Evolutionary conservation across 2,329 filamentous ascomycete genomes (phyloP).

Genomic region (Diaporthe helianthi): DNA sequence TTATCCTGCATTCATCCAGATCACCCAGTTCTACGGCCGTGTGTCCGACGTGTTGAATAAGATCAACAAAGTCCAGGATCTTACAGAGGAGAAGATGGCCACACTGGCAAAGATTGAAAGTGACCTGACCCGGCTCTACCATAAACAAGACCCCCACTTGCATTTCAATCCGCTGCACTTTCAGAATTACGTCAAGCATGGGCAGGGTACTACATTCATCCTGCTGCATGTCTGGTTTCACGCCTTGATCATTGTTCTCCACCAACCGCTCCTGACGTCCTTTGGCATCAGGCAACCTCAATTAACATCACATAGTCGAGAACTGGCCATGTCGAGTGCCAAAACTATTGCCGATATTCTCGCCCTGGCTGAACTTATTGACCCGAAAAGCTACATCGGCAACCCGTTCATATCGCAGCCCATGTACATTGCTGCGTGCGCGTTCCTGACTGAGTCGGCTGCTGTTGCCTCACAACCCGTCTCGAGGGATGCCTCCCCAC

Average conservation of each 20-base stretch:
- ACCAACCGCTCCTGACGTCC: constrained; percentile 81
- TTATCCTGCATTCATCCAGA: constrained; percentile 80
- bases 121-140: constrained; percentile 75
- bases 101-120: constrained; percentile 79
- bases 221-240: constrained; percentile 90
- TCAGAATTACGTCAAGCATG: constrained; percentile 79
- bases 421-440: constrained; percentile 90
- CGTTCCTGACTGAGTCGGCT: constrained; percentile 84
- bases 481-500: constrained; percentile 65
- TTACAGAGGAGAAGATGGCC: constrained; percentile 76
- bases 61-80: constrained; percentile 74
- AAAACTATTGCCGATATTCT: constrained; percentile 92
- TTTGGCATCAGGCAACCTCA: constrained; percentile 73
- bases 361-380: constrained; percentile 84
- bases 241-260: constrained; percentile 81
- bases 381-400: constrained; percentile 83
- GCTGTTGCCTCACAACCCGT: constrained; percentile 72
- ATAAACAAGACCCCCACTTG: constrained; percentile 74
- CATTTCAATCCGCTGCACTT: constrained; percentile 90
- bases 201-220: constrained; percentile 87
- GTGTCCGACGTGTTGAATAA: constrained; percentile 87
- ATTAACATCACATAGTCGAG: constrained; percentile 79
- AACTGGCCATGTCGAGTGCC: constrained; percentile 84
- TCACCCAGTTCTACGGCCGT: constrained; percentile 84
- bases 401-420: constrained; percentile 91